Evolutionary conservation across 2,329 filamentous ascomycete genomes (phyloP), one percentile per base, ranked within the genome.

Genomic region (Raffaelea albimanens): DNA sequence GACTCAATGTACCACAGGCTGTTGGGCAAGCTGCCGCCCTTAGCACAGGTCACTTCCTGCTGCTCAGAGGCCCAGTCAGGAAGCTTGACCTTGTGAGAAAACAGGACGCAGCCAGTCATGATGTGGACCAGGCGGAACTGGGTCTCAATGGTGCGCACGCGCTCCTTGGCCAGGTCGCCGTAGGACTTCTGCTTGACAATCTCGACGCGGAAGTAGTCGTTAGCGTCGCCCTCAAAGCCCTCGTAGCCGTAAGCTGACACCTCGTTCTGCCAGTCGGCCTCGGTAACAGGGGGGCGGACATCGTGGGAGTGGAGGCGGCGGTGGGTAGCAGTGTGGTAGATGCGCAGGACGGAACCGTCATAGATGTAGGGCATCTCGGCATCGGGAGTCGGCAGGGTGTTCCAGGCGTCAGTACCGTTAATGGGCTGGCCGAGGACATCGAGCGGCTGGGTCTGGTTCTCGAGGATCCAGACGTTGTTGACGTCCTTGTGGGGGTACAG

Each of bases 401-500:
- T 85, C 91, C 91, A 97, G 9, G 89, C 91, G 43, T 73, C 69
- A 2, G 88, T 86, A 40, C 90, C 90, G 56, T 85, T 83, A 53
- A 95, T 83, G 42, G 82, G 77, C 52, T 86, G 75, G 46, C 87
- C 89, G 55, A 88, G 78, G 47, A 78, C 70, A 48, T 82, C 83
- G 18, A 93, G 72, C 10, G 93, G 93, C 61, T 96, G 88, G 9
- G 93, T 98, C 69, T 94, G 87, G 65, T 98, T 98, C 72, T 98
- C 93, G 49, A 97, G 63, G 33, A 96, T 68, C 80, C 87, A 98
- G 48, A 95, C 58, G 63, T 98, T 98, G 76, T 98, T 98, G 63
- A 95, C 88, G 59, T 98, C 93, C 75, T 97, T 97, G 76, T 98
- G 93, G 8, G 93, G 93, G 60, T 98, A 98, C 3, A 98, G 80